Conservation (phyloP, 345 rosid genomes). For the Syzygium grande region DNA sequence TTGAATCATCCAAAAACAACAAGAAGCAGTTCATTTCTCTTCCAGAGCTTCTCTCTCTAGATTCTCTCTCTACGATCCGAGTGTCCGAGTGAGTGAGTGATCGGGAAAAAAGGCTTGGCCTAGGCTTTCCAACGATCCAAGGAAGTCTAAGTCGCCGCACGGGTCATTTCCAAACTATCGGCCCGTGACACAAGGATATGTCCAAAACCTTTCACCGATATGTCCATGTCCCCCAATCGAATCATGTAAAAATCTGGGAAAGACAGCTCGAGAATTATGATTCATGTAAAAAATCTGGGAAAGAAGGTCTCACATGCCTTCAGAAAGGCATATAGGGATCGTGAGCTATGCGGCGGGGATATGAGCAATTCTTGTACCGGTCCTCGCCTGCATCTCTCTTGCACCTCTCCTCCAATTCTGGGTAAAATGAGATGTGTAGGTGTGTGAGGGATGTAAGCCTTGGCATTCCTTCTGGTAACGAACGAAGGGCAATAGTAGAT, state of each 20-base stretch:
- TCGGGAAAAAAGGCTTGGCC: no score
- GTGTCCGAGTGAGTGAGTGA: no score
- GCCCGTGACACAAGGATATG: no score
- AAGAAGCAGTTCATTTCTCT: no score
- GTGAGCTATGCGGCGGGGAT: neutral
- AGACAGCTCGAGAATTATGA: neutral
- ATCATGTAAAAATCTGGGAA: no score
- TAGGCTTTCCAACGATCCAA: no score
- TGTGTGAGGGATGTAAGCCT: neutral
- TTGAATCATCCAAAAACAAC: no score
- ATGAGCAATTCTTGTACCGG: neutral
- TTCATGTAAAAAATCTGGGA: neutral
- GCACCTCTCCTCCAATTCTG: neutral
- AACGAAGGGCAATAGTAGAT: neutral
- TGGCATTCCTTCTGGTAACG: neutral
- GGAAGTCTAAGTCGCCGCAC: no score
- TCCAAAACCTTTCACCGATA: neutral
- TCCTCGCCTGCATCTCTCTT: neutral
- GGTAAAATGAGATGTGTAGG: rapidly evolving
- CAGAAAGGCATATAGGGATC: neutral
- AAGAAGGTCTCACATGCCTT: neutral
- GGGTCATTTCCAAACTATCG: no score
- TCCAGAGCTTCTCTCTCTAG: no score
- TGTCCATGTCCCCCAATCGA: neutral
- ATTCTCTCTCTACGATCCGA: no score